These are phyloP conservation scores for Pythium apleroticum DNA, from an alignment of 352 stramenopile genomes.

Conservation along the genomic window DNA sequence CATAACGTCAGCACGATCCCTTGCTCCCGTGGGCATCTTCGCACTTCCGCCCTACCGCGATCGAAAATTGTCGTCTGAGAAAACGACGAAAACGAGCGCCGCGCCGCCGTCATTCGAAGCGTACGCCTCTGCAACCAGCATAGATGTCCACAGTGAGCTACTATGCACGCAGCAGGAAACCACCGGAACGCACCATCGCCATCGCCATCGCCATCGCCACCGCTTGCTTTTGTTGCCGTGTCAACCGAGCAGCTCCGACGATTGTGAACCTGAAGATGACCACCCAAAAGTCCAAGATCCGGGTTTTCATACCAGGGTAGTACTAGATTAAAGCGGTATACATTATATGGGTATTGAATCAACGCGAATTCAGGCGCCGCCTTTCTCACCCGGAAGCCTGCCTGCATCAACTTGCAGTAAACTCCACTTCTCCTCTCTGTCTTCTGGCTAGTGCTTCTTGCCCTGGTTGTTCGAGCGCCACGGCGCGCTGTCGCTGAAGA, in stretches of 20 bases:
- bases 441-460: slow-evolving; percentile 48
- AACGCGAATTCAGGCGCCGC: neutral
- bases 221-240: slow-evolving; percentile 11
- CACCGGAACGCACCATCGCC: neutral
- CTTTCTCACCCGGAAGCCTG: neutral
- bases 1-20: neutral
- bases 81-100: slow-evolving; percentile 51
- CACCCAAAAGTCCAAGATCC: slow-evolving; percentile 15
- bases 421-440: neutral
- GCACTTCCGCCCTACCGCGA: too few relatives aligned
- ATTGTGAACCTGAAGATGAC: slow-evolving; percentile 3
- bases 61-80: slow-evolving; percentile 62
- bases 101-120: slow-evolving; percentile 3
- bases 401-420: neutral
- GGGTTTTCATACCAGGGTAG: neutral
- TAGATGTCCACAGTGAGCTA: neutral
- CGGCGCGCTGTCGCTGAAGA: slow-evolving; percentile 95
- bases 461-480: slow-evolving; percentile 79
- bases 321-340: slow-evolving; percentile 6
- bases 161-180: neutral
- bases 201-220: neutral
- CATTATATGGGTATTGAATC: slow-evolving; percentile 8
- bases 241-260: slow-evolving; percentile 2
- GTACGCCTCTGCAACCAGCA: neutral
- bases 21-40: too few relatives aligned